Conservation (phyloP, 2,329 filamentous ascomycete genomes). For the Phialocephala sp. region DNA sequence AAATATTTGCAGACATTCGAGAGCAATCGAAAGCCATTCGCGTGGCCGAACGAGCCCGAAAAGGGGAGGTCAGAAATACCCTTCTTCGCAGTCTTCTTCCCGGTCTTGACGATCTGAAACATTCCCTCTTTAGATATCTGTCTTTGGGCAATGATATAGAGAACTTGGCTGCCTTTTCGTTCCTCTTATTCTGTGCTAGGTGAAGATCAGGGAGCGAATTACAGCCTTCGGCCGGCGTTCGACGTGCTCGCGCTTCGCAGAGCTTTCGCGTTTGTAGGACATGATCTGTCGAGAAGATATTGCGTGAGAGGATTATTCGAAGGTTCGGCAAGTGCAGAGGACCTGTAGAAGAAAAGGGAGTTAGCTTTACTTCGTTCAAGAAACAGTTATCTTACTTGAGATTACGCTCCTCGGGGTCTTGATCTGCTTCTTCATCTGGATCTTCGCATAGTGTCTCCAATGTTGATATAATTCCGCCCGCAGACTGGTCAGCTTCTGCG, state of each 20-base stretch:
- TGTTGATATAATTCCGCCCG: constrained; percentile 92
- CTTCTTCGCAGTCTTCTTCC: constrained; percentile 86
- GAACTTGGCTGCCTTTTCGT: constrained; percentile 93
- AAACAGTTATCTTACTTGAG: constrained; percentile 57
- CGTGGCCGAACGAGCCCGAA: too few species aligned
- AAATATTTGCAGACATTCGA: too few species aligned
- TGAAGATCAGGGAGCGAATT: too few species aligned
- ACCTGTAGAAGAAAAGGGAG: neutral
- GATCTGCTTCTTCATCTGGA: constrained; percentile 95
- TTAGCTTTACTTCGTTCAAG: too few species aligned
- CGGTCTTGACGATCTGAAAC: constrained; percentile 92
- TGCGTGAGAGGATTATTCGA: constrained; percentile 82
- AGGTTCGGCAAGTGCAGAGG: constrained; percentile 68
- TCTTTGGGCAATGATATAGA: constrained; percentile 93
- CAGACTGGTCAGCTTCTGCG: constrained; percentile 85
- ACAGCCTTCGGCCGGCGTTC: too few species aligned
- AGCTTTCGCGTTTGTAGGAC: constrained; percentile 67
- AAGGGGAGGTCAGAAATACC: neutral
- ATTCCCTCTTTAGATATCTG: constrained; percentile 96
- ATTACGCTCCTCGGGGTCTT: constrained; percentile 91
- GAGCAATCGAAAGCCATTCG: too few species aligned
- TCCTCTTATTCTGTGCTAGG: constrained; percentile 78
- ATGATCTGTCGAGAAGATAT: constrained; percentile 85
- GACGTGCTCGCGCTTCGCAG: constrained; percentile 78
- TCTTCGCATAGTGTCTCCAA: constrained; percentile 96